These are phyloP conservation scores for Phellopilus nigrolimitatus DNA, from an alignment of 1,284 basidiomycete genomes.

Conservation along the genomic window DNA sequence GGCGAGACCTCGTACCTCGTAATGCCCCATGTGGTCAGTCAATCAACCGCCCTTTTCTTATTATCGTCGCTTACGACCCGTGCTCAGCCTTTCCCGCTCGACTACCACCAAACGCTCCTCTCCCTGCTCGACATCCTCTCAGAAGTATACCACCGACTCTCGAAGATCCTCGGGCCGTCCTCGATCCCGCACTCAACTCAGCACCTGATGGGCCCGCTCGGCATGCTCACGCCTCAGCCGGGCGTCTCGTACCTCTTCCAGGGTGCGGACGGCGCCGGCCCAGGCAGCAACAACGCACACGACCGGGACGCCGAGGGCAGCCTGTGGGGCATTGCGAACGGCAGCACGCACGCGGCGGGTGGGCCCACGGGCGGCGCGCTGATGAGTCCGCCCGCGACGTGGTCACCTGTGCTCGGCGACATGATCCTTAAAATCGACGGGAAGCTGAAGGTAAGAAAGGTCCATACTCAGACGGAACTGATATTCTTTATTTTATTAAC, in stretches of 20 bases:
- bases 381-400: constrained; percentile 52
- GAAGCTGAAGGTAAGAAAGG: constrained; percentile 78
- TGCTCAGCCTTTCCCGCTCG: constrained; percentile 71
- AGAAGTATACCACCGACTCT: constrained; percentile 82
- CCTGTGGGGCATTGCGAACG: constrained; percentile 67
- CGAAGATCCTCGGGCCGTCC: constrained; percentile 72
- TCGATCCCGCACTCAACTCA: constrained; percentile 59
- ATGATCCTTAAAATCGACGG: constrained; percentile 74
- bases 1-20: constrained; percentile 69
- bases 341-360: constrained; percentile 21
- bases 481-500: constrained; percentile 7
- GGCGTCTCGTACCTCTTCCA: constrained; percentile 77
- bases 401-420: constrained; percentile 62
- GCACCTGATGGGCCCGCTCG: constrained; percentile 73
- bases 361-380: constrained; percentile 27
- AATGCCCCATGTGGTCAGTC: constrained; percentile 66
- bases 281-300: no score
- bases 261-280: constrained; percentile 28
- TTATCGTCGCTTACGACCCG: background rate
- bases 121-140: constrained; percentile 83
- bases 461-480: constrained; percentile 17
- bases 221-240: constrained; percentile 66
- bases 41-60: background rate
- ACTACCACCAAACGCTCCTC: constrained; percentile 82
- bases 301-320: constrained; percentile 44